Evolutionary conservation across 192 early-diverging fungal genomes (phyloP).

Genomic region (Mortierella claussenii): DNA sequence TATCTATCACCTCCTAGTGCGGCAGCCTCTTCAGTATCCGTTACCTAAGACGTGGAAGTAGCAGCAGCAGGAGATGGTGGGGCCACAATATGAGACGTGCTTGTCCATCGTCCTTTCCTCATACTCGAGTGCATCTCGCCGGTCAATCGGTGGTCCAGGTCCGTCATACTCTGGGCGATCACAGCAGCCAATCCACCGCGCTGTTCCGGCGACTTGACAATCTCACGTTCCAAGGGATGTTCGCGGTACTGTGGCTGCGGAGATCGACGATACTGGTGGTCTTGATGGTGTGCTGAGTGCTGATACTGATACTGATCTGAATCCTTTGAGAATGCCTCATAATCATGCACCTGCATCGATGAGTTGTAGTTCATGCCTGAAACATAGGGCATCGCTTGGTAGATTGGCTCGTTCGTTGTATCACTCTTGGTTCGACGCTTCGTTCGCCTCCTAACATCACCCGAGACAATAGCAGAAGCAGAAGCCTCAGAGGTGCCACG

Average conservation of each 20-base stretch:
- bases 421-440: slow-evolving; percentile 1
- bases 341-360: background rate
- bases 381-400: background rate
- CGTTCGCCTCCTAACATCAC: background rate
- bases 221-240: background rate
- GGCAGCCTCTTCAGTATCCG: no score
- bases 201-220: background rate
- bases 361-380: background rate
- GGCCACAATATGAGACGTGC: background rate
- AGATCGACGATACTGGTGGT: background rate
- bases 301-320: no score
- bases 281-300: background rate
- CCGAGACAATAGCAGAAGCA: background rate
- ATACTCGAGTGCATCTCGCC: background rate
- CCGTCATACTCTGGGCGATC: slow-evolving; percentile 19
- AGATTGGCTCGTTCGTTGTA: background rate
- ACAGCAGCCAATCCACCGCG: slow-evolving; percentile 13
- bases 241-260: background rate
- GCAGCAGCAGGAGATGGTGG: background rate
- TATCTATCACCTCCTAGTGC: no score
- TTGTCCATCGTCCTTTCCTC: background rate
- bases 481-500: background rate
- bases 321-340: no score
- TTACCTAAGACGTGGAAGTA: no score
- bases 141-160: slow-evolving; percentile 8